Percentiles rank a stretch among this genome's conserved stretches.
These are phyloP conservation scores for Yueomyces sp. DNA, from an alignment of 805 yeast species.

Conservation along the genomic window DNA sequence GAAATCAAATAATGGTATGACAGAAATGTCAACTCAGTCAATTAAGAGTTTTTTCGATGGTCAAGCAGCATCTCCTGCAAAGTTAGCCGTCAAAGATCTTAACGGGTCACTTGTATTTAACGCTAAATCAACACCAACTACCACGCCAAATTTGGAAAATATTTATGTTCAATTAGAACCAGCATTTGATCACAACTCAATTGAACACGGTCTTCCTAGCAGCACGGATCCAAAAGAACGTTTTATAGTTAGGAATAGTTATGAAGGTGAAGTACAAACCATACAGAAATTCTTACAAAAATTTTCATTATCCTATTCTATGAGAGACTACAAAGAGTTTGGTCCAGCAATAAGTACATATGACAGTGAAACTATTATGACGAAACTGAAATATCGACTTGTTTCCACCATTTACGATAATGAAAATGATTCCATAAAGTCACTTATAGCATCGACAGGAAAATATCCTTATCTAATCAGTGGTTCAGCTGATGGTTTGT, in stretches of 20 bases:
- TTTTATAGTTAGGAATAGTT: slow-evolving; percentile 37
- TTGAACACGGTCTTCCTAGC: slow-evolving; percentile 1
- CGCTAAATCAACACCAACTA: slow-evolving; percentile 29
- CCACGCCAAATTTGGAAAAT: slow-evolving; percentile 27
- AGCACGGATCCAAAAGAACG: slow-evolving; percentile 17
- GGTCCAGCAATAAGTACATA: slow-evolving; percentile 26
- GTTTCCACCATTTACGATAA: slow-evolving; percentile 56
- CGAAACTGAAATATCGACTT: slow-evolving; percentile 30
- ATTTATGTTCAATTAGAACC: slow-evolving; percentile 33
- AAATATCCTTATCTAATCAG: slow-evolving; percentile 57
- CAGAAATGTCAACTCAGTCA: neutral
- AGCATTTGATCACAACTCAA: slow-evolving; percentile 4
- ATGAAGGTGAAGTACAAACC: slow-evolving; percentile 54
- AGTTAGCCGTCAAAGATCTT: slow-evolving; percentile 7
- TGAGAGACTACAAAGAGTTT: slow-evolving; percentile 56
- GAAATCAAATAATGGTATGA: neutral
- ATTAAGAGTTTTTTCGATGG: neutral
- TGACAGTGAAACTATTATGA: slow-evolving; percentile 8
- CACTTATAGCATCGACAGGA: slow-evolving; percentile 41
- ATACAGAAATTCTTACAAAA: slow-evolving; percentile 42
- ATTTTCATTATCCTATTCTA: slow-evolving; percentile 40
- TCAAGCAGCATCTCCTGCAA: neutral
- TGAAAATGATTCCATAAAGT: slow-evolving; percentile 35
- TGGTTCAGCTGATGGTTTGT: slow-evolving; percentile 60
- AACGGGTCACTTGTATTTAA: slow-evolving; percentile 25